Evolutionary conservation across 805 yeast genomes (phyloP).

Genomic region (Kazachstania psychrophila): DNA sequence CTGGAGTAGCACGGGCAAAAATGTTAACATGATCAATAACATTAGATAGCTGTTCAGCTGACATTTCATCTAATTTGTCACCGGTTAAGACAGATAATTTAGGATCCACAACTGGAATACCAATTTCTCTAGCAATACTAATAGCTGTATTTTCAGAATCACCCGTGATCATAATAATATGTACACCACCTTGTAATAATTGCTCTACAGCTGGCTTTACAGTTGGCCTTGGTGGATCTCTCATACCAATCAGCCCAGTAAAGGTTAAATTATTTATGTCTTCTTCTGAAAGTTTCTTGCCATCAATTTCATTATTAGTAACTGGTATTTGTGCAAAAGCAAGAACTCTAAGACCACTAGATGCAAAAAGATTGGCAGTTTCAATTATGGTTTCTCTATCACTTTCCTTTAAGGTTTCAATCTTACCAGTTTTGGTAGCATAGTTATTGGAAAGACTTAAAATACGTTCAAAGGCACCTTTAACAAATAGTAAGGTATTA

Average conservation of each 20-base stretch:
- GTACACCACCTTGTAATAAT: slow-evolving; percentile 86
- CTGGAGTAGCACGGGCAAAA: slow-evolving; percentile 92
- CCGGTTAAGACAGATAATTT: slow-evolving; percentile 72
- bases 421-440: slow-evolving; percentile 47
- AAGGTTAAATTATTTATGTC: slow-evolving; percentile 58
- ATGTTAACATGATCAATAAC: slow-evolving; percentile 77
- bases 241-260: slow-evolving; percentile 87
- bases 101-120: slow-evolving; percentile 65
- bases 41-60: slow-evolving; percentile 59
- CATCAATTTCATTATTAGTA: slow-evolving; percentile 28
- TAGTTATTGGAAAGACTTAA: slow-evolving; percentile 50
- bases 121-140: slow-evolving; percentile 80
- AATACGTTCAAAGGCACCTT: slow-evolving; percentile 84
- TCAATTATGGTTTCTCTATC: slow-evolving; percentile 38
- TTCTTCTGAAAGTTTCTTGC: slow-evolving; percentile 24
- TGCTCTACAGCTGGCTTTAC: slow-evolving; percentile 67
- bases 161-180: slow-evolving; percentile 96
- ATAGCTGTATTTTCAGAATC: slow-evolving; percentile 82
- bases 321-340: slow-evolving; percentile 50
- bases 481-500: slow-evolving; percentile 52
- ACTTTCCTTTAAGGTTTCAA: slow-evolving; percentile 47
- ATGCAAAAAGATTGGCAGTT: slow-evolving; percentile 58
- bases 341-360: slow-evolving; percentile 76
- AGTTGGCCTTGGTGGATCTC: slow-evolving; percentile 91
- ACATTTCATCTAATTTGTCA: slow-evolving; percentile 64